Base-by-base conservation (phyloP, 73 alveolate species). In the Paramecium sexaurelia region DNA sequence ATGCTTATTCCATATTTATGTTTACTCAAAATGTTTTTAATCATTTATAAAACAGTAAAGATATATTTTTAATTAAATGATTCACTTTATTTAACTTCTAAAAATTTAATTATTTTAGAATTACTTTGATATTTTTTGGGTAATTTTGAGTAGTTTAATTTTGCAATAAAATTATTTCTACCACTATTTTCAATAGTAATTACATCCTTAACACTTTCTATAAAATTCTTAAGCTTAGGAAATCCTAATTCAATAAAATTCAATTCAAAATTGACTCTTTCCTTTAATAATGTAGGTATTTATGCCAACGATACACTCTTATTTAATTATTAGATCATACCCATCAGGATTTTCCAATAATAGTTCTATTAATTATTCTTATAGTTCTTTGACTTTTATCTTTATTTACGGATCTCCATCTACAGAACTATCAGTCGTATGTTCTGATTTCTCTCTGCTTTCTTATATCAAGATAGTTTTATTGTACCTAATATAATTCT, bases 321-420 rank as follows among this genome's bases (percentile, higher is more conserved):
- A 73, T 0, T 73, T 22, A 73, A 20, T 20, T 51, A 51, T 51
- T 29, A 27, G 26, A 35, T 35, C 43, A 73, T 73, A 73, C 87
- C 90, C 90, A 20, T 78, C 90, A 10, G 90, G 90, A 78, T 78
- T 78, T 35, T 78, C 90, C 32, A 78, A 43, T 40, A 78, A 19
- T 17, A 78, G 11, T 15, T 78, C 90, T 19, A 78, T 78, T n/a
- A 78, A 45, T 41, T 78, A 24, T 15, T 40, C 43, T 43, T 78
- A 43, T 24, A 78, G 71, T 45, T 78, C 90, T 45, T 78, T 78
- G 8, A 37, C 55, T 43, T 27, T 78, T 5, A 22, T 19, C 39
- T 78, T 37, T 13, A 78, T 22, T 43, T 40, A 78, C 7, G 68
- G 73, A 19, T 78, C 90, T 0, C 90, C 90, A 78, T 78, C 90